Conservation (phyloP, 2,329 filamentous ascomycete genomes). For the Trichoderma sp. region DNA sequence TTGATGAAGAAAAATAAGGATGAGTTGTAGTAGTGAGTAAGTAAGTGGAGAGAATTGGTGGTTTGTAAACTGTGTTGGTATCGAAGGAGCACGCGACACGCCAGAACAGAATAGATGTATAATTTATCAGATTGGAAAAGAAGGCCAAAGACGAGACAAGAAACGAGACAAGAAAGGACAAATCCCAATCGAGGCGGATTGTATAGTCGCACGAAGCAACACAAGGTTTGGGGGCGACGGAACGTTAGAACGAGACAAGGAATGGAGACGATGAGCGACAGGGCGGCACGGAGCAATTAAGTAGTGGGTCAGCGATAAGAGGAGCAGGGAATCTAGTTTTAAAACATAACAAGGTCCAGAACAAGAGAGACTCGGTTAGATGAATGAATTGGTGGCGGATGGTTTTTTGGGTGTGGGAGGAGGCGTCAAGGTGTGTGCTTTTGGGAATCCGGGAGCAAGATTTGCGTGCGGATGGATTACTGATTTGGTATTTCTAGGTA, state of each 20-base stretch:
- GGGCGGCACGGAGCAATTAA: background rate
- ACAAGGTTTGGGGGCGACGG: background rate
- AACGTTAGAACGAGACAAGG: background rate
- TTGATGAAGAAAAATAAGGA: background rate
- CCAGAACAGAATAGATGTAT: background rate
- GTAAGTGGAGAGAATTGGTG: background rate
- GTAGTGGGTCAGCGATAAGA: constrained; percentile 5
- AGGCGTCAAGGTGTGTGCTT: constrained; percentile 12
- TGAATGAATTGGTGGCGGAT: background rate
- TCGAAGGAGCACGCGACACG: constrained; percentile 4
- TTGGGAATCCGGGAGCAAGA: background rate
- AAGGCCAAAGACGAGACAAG: background rate
- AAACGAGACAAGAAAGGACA: background rate
- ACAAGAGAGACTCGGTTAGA: background rate
- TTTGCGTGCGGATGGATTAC: background rate
- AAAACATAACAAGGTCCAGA: background rate
- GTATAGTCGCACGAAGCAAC: background rate
- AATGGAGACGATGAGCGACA: background rate
- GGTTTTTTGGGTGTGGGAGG: background rate
- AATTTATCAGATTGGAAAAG: background rate
- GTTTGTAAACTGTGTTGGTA: background rate
- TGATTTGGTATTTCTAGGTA: background rate
- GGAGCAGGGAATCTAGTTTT: background rate
- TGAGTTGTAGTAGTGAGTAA: background rate
- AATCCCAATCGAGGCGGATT: constrained; percentile 2